Evolutionary conservation across 1,284 basidiomycete species (phyloP).

Genomic region (Rhodotorula mucilaginosa): DNA sequence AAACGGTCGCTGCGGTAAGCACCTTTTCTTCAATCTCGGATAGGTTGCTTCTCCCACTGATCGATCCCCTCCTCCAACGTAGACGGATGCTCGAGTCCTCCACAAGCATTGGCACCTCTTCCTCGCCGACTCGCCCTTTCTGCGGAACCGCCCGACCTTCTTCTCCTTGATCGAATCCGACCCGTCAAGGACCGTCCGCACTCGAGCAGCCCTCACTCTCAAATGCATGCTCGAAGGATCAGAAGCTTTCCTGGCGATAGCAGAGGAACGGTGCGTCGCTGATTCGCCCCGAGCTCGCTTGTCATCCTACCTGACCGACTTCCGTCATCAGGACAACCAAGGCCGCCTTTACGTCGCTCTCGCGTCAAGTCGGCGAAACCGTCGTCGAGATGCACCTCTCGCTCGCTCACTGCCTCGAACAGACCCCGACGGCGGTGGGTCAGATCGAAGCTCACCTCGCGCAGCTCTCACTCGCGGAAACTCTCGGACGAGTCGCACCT

Average conservation of each 20-base stretch:
- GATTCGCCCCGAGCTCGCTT: neutral
- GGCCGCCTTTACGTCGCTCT: constrained; percentile 41
- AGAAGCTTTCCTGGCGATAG: constrained; percentile 24
- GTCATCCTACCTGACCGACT: neutral
- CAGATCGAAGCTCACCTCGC: neutral
- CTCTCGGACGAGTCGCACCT: constrained; percentile 16
- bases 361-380: constrained; percentile 32
- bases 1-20: constrained; percentile 13
- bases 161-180: constrained; percentile 27
- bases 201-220: constrained; percentile 16
- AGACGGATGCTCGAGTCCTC: constrained; percentile 19
- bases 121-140: constrained; percentile 32
- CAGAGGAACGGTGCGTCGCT: constrained; percentile 27
- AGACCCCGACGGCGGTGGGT: neutral
- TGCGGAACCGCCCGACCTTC: constrained; percentile 12
- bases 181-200: constrained; percentile 9
- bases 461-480: constrained; percentile 11
- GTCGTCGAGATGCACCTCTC: constrained; percentile 30
- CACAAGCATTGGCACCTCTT: constrained; percentile 33
- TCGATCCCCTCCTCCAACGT: neutral
- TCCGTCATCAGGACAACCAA: constrained; percentile 13
- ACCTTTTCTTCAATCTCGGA: no score
- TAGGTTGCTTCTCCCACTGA: neutral
- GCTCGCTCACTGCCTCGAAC: constrained; percentile 9
- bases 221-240: constrained; percentile 18